A percentile compares a stretch with the other conserved stretches of the same genome.
Conservation (phyloP, 441 rosid species). For the Breynia disticha region DNA sequence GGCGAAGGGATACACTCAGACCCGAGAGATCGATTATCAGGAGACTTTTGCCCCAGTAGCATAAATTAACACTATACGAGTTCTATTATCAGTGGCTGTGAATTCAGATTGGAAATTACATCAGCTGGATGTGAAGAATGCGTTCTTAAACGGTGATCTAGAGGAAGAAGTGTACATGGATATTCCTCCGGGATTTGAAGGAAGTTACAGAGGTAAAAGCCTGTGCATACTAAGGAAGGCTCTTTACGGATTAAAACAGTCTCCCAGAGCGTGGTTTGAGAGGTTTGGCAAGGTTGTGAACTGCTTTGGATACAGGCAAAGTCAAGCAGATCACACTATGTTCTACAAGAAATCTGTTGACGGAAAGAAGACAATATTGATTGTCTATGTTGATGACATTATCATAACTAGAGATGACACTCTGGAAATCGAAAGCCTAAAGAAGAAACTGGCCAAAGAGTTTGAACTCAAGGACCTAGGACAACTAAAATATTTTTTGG, state of each 20-base stretch:
- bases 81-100: neutral
- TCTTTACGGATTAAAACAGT: neutral
- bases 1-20: neutral
- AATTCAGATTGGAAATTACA: neutral
- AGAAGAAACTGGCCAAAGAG: neutral
- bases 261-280: slow-evolving; percentile 3
- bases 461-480: slow-evolving; percentile 1
- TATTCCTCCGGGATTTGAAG: neutral
- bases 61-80: neutral
- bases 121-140: neutral
- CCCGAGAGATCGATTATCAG: neutral
- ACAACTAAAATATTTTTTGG: neutral
- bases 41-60: slow-evolving; percentile 1
- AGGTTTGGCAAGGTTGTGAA: neutral
- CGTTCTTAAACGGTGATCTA: neutral
- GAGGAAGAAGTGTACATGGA: neutral
- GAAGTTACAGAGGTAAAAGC: neutral
- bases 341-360: neutral
- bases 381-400: neutral
- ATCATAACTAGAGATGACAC: neutral
- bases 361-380: neutral
- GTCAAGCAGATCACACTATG: neutral
- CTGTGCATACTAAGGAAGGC: neutral
- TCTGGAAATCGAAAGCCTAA: neutral
- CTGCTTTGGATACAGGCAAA: neutral